Conservation (phyloP, 2,329 filamentous ascomycete genomes). For the Colletotrichum phormii region DNA sequence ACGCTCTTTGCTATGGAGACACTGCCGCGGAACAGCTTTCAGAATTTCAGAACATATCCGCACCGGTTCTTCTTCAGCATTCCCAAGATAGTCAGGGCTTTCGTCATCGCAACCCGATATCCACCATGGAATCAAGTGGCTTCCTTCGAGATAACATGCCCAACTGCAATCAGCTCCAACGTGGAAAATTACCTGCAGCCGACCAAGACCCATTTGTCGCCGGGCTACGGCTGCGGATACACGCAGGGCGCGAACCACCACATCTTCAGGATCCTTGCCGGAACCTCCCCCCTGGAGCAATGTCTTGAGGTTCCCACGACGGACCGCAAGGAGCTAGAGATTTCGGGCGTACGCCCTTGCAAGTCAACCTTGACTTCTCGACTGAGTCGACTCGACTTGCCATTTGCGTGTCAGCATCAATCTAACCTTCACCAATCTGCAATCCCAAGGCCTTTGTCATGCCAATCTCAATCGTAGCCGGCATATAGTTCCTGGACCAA, state of each 20-base stretch:
- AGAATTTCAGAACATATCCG: too few species aligned
- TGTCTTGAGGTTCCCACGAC: slow-evolving; percentile 4
- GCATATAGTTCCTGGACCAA: slow-evolving; percentile 27
- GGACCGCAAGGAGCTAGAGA: slow-evolving; percentile 7
- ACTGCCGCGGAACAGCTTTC: not conserved
- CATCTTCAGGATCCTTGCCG: slow-evolving; percentile 14
- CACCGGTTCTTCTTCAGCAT: not conserved
- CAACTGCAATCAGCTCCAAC: not conserved
- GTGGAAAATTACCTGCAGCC: not conserved
- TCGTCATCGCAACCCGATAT: not conserved
- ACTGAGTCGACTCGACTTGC: not conserved
- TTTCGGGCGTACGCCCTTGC: slow-evolving; percentile 13
- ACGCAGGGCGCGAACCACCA: slow-evolving; percentile 11
- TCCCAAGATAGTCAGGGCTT: not conserved
- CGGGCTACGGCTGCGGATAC: not conserved
- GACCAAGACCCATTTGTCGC: not conserved
- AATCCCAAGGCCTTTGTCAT: slow-evolving; percentile 9
- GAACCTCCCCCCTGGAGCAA: not conserved
- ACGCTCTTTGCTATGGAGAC: not conserved
- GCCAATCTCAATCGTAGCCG: slow-evolving; percentile 19
- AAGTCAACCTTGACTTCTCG: not conserved
- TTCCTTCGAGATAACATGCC: not conserved
- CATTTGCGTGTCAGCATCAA: not conserved
- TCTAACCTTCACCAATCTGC: not conserved
- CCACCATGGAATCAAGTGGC: not conserved